Evolutionary conservation across 495 filamentous ascomycete species (phyloP).

Genomic region (Penicillium crystallinum): DNA sequence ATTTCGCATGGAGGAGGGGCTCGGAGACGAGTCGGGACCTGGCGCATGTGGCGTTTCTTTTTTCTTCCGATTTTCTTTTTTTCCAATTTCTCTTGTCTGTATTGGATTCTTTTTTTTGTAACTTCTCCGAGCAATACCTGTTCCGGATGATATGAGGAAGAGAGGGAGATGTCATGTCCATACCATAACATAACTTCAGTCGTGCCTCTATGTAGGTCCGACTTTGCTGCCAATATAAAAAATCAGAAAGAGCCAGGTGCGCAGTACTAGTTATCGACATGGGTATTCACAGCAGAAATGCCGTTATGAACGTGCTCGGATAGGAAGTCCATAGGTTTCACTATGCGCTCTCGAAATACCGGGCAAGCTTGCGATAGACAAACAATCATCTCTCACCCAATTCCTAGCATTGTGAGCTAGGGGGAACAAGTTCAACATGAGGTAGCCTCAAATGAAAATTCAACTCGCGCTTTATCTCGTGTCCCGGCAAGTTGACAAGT

Average conservation of each 20-base stretch:
- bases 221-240: constrained; percentile 6
- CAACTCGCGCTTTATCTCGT: no score
- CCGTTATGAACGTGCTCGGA: no score
- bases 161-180: constrained; percentile 4
- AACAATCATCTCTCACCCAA: no score
- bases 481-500: no score
- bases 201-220: background rate
- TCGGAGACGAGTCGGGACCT: constrained; percentile 30
- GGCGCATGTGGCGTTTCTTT: constrained; percentile 30
- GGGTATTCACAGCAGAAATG: no score
- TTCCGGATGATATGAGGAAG: constrained; percentile 4
- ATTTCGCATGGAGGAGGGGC: constrained; percentile 29
- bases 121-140: constrained; percentile 4
- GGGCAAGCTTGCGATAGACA: no score
- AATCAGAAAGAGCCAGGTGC: constrained; percentile 1
- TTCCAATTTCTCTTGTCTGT: constrained; percentile 15
- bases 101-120: constrained; percentile 21
- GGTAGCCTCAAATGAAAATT: no score
- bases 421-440: no score
- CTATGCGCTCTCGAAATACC: no score
- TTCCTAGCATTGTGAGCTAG: no score
- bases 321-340: no score
- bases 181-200: constrained; percentile 6
- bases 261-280: background rate
- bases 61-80: constrained; percentile 16